Evolutionary conservation across 306 rosid genomes (phyloP).

Genomic region (Cucumis sativus): DNA sequence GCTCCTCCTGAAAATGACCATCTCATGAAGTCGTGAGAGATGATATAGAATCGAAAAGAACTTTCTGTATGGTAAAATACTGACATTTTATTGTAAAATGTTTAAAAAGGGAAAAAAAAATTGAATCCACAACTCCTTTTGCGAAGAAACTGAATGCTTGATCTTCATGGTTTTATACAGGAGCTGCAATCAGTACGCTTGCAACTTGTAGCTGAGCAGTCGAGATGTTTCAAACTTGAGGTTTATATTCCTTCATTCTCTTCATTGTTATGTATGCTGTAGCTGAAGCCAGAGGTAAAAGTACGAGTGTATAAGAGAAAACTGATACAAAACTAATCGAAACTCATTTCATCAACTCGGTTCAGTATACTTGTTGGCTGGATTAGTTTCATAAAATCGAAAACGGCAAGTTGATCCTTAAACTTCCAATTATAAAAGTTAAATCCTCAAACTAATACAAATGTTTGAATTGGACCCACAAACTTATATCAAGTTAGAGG

Average conservation of each 20-base stretch:
- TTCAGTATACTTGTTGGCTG: background rate
- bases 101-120: background rate
- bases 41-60: background rate
- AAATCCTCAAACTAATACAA: no score
- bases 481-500: no score
- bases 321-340: background rate
- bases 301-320: background rate
- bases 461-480: no score
- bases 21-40: background rate
- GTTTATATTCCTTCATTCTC: conserved; percentile 20
- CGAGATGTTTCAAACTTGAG: conserved; percentile 96
- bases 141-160: background rate
- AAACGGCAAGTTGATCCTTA: background rate
- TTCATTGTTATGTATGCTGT: background rate
- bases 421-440: no score
- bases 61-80: background rate
- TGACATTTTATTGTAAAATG: background rate
- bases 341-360: background rate
- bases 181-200: conserved; percentile 96
- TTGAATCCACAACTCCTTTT: background rate
- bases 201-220: conserved; percentile 88
- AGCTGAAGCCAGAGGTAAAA: background rate
- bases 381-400: background rate
- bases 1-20: background rate
- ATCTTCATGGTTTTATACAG: conserved; percentile 23